Base-by-base conservation (phyloP, 768 basidiomycete species). In the Mycena rebaudengoi region DNA sequence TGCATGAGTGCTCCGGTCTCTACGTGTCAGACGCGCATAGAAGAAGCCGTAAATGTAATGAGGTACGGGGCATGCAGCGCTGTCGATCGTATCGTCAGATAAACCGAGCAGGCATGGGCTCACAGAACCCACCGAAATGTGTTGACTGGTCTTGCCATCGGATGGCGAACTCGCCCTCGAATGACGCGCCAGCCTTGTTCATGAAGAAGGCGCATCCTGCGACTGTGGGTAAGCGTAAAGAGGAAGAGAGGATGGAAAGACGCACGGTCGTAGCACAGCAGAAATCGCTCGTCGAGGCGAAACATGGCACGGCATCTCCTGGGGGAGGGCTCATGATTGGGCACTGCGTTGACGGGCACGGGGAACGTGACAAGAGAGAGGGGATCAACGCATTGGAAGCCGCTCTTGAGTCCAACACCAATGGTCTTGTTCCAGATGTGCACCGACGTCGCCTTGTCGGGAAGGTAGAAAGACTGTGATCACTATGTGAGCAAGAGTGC, bases 351-450 rank as follows among this genome's bases (percentile, higher is more conserved):
- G 2, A 64, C 62, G 25, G 66, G 66, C n/a, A 67, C 53, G 32
- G 62, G 53, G 40, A 64, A 67, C 10, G 66, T 67, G 8, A 61
- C 44, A 18, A 67, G 51, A 16, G 62, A 60, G 1, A 57, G 11
- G 14, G 66, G 66, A 32, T 67, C 66, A 41, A 67, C 62, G 43
- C 66, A 67, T 20, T 64, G 66, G 54, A 67, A 67, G 6, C 66
- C 59, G 11, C 25, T 41, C 23, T 59, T 51, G 11, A 67, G 48
- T 5, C 23, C 49, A 3, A 54, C 66, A 54, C 66, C 62, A 21
- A 67, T 64, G 4, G 53, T 64, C 43, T 58, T 64, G 53, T 67
- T 67, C 50, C 49, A 60, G 29, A 67, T 67, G 58, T 67, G 58
- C 53, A 67, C 66, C 28, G 56, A 58, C 33, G 53, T 58, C 46